These are phyloP conservation scores for Hansenula lynferdii DNA, from an alignment of 1,139 yeast species.

Conservation along the genomic window DNA sequence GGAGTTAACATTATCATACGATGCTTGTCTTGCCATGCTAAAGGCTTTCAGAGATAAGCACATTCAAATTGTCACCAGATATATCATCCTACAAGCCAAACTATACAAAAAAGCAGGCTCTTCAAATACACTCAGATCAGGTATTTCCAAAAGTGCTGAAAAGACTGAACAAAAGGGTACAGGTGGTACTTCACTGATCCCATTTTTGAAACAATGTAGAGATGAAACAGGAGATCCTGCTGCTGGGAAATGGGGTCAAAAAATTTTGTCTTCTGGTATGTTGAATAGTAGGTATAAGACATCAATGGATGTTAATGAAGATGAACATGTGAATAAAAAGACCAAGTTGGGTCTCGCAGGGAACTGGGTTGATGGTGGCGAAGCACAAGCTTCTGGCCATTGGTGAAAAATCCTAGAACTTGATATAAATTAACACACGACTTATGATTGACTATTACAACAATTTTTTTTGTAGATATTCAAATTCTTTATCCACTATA, in stretches of 20 bases:
- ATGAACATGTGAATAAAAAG: slow-evolving; percentile 11
- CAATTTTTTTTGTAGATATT: no score
- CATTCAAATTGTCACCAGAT: slow-evolving; percentile 86
- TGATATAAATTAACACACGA: no score
- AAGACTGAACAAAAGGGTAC: slow-evolving; percentile 70
- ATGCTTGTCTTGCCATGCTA: slow-evolving; percentile 87
- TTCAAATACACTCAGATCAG: slow-evolving; percentile 47
- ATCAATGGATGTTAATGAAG: slow-evolving; percentile 1
- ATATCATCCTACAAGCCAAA: slow-evolving; percentile 74
- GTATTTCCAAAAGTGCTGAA: slow-evolving; percentile 35
- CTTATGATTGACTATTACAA: no score
- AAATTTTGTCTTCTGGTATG: slow-evolving; percentile 61
- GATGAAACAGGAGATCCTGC: slow-evolving; percentile 95
- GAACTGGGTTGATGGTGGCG: slow-evolving; percentile 15
- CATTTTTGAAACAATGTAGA: slow-evolving; percentile 90
- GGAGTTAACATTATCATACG: slow-evolving; percentile 69
- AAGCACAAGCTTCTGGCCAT: slow-evolving; percentile 20
- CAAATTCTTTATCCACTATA: background rate
- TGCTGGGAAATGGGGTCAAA: slow-evolving; percentile 84
- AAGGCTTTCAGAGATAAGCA: slow-evolving; percentile 89
- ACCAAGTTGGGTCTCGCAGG: slow-evolving; percentile 22
- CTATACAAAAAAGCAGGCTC: slow-evolving; percentile 49
- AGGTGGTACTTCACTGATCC: slow-evolving; percentile 89
- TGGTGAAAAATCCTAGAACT: no score
- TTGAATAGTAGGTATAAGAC: slow-evolving; percentile 23